Evolutionary conservation across 2,329 filamentous ascomycete genomes (phyloP).

Genomic region (Fusarium fracticaudum): DNA sequence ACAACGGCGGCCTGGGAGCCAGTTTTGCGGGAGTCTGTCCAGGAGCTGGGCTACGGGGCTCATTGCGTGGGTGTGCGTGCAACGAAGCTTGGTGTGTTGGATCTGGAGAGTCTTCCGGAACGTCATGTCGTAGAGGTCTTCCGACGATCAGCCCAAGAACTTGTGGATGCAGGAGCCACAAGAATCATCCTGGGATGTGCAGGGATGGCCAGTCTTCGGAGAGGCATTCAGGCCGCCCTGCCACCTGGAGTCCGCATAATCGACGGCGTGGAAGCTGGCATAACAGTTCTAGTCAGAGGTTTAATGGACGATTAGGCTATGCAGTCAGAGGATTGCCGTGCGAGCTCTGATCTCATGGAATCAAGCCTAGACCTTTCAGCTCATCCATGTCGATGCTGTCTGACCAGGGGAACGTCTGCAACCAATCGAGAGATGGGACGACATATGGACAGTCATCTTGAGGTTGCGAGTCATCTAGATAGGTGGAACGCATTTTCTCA

Average conservation of each 20-base stretch:
- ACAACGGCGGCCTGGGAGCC: background rate
- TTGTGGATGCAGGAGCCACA: background rate
- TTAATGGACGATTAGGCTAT: background rate
- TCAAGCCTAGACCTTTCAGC: background rate
- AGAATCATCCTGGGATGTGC: background rate
- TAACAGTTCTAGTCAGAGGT: background rate
- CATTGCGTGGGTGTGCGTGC: background rate
- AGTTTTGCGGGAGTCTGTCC: background rate
- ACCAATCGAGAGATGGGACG: background rate
- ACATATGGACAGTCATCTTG: background rate
- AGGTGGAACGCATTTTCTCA: background rate
- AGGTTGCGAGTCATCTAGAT: background rate
- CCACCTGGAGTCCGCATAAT: background rate
- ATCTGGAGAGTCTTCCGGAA: background rate
- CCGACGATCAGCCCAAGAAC: background rate
- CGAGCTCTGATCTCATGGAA: background rate
- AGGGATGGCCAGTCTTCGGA: background rate
- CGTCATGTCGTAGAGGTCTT: background rate
- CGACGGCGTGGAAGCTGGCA: background rate
- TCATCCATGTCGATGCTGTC: background rate
- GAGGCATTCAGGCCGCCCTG: background rate
- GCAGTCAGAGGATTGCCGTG: background rate
- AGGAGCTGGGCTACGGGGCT: background rate
- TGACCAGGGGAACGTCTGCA: background rate
- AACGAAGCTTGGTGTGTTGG: background rate